Evolutionary conservation across 2,329 filamentous ascomycete species (phyloP).

Genomic region (Cladophialophora yegresii): DNA sequence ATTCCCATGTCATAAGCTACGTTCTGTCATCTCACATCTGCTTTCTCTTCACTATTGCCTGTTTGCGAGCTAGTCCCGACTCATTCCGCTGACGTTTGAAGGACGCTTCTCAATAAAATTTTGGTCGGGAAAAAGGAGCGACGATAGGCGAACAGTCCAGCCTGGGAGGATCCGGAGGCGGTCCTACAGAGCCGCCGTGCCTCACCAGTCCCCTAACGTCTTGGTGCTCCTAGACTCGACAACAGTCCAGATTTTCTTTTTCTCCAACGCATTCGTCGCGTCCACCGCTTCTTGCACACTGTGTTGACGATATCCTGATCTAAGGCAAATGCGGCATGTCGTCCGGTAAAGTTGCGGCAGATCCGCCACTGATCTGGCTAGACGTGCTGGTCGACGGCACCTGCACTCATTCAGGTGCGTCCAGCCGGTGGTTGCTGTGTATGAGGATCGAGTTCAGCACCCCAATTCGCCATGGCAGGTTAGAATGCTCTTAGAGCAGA

Average conservation of each 20-base stretch:
- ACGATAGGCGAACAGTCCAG: background rate
- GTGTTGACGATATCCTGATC: background rate
- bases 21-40: conserved; percentile 1
- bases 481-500: background rate
- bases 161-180: background rate
- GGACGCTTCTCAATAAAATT: background rate
- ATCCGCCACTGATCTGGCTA: background rate
- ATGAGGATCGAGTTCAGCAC: background rate
- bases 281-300: background rate
- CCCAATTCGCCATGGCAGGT: background rate
- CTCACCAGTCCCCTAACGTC: background rate
- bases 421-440: background rate
- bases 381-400: background rate
- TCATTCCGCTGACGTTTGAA: background rate
- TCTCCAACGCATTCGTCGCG: background rate
- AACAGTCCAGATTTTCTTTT: background rate
- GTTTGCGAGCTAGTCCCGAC: conserved; percentile 1
- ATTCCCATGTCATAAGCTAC: background rate
- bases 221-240: conserved; percentile 1
- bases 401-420: background rate
- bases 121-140: background rate
- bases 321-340: background rate
- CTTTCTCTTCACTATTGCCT: conserved; percentile 4
- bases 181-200: background rate
- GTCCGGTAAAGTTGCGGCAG: background rate